These are phyloP conservation scores for Collybia mongolica DNA, from an alignment of 768 basidiomycete species.

Conservation along the genomic window DNA sequence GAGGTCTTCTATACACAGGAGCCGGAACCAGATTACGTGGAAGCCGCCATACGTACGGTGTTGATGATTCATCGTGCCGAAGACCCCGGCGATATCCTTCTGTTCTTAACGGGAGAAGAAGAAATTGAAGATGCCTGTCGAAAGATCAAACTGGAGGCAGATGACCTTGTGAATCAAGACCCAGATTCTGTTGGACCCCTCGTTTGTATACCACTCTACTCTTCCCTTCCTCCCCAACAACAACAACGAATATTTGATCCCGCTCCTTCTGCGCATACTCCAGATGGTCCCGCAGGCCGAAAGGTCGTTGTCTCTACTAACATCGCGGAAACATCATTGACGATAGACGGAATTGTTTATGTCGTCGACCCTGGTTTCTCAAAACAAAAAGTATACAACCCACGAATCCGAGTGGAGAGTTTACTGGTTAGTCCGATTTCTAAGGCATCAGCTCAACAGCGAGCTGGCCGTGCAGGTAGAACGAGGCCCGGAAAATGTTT, in stretches of 20 bases:
- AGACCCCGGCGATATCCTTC: constrained; percentile 85
- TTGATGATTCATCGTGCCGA: constrained; percentile 97
- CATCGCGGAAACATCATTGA: constrained; percentile 95
- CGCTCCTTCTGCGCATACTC: constrained; percentile 59
- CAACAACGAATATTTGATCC: constrained; percentile 97
- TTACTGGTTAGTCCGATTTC: constrained; percentile 93
- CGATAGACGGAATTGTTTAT: constrained; percentile 99
- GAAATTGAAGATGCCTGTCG: constrained; percentile 97
- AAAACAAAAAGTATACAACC: constrained; percentile 98
- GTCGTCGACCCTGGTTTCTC: constrained; percentile 98
- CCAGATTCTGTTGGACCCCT: constrained; percentile 81
- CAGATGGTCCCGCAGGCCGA: constrained; percentile 79
- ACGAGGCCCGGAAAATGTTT: constrained; percentile 98
- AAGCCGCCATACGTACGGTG: constrained; percentile 94
- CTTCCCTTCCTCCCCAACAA: constrained; percentile 89
- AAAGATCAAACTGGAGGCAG: constrained; percentile 90
- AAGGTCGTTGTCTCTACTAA: constrained; percentile 97
- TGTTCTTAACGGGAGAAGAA: constrained; percentile 98
- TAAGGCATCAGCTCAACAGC: constrained; percentile 94
- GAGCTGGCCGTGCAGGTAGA: constrained; percentile 94
- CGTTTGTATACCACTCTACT: constrained; percentile 90
- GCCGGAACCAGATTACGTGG: constrained; percentile 94
- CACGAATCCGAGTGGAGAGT: constrained; percentile 93
- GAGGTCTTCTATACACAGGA: constrained; percentile 94
- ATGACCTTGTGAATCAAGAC: constrained; percentile 73